Percentiles rank a stretch among this genome's conserved stretches.
These are phyloP conservation scores for Leucoagaricus sp. DNA, from an alignment of 1,284 basidiomycete species.

Conservation along the genomic window DNA sequence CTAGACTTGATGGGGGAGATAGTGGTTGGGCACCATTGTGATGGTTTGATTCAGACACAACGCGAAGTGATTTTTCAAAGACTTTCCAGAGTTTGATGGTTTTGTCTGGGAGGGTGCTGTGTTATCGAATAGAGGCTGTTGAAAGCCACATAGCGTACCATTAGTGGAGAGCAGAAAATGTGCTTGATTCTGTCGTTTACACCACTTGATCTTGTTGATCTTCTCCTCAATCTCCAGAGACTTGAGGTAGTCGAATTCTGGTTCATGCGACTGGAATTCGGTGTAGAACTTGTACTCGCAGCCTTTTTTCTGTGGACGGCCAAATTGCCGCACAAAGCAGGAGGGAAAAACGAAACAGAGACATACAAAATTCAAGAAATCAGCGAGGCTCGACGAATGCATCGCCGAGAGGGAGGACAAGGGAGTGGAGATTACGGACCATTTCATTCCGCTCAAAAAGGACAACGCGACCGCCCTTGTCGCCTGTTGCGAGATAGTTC, in stretches of 20 bases:
- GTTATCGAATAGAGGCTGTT: neutral
- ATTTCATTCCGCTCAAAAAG: conserved; percentile 98
- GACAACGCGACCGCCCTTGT: conserved; percentile 99
- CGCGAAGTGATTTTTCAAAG: conserved; percentile 96
- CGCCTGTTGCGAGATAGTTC: conserved; percentile 98
- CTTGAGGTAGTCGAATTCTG: conserved; percentile 99
- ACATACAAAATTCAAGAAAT: conserved; percentile 15
- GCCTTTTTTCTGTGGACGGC: conserved; percentile 83
- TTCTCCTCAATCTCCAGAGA: conserved; percentile 99
- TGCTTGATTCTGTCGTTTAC: conserved; percentile 95
- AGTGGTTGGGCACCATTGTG: conserved; percentile 74
- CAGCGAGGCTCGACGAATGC: conserved; percentile 11
- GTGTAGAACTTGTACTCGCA: conserved; percentile 99
- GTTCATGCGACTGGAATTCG: conserved; percentile 99
- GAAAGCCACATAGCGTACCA: conserved; percentile 47
- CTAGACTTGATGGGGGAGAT: conserved; percentile 55
- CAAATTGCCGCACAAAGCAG: conserved; percentile 9
- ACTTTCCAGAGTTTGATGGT: conserved; percentile 99
- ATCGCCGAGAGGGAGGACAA: conserved; percentile 14
- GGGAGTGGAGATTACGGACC: conserved; percentile 55
- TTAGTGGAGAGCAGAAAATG: conserved; percentile 98
- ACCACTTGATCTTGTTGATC: conserved; percentile 99
- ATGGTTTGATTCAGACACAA: conserved; percentile 97
- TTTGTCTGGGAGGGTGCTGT: conserved; percentile 71
- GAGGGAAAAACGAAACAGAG: conserved; percentile 6